Evolutionary conservation across 2,329 filamentous ascomycete species (phyloP).

Genomic region (Ophiostoma perfectum): DNA sequence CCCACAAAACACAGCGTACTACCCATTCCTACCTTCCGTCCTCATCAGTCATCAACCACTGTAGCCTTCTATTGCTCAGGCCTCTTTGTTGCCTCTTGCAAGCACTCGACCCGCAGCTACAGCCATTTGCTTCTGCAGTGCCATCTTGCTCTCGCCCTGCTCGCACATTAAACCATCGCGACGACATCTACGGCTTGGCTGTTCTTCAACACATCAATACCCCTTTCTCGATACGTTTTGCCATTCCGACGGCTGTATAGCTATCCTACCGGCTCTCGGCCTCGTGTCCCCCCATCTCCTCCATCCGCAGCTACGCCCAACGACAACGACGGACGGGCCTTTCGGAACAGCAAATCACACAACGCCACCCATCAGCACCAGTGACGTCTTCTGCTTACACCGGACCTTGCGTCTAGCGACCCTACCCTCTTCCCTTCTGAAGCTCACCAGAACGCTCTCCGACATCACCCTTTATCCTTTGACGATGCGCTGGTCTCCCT

Average conservation of each 20-base stretch:
- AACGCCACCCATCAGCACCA: neutral
- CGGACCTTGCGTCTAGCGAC: neutral
- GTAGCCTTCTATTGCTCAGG: neutral
- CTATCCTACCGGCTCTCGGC: neutral
- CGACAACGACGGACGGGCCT: neutral
- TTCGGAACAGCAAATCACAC: conserved; percentile 7
- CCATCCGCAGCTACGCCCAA: neutral
- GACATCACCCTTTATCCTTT: neutral
- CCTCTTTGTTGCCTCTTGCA: neutral
- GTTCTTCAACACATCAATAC: neutral
- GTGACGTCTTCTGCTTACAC: neutral
- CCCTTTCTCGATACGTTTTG: neutral
- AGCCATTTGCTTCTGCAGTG: neutral
- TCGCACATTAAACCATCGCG: neutral
- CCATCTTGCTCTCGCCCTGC: neutral
- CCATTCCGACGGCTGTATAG: neutral
- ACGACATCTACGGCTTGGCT: neutral
- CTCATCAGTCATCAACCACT: neutral
- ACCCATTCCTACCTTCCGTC: neutral
- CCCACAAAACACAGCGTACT: neutral
- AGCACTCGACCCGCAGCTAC: neutral
- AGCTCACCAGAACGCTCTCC: neutral
- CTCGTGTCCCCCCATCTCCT: neutral
- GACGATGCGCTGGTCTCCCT: conserved; percentile 3
- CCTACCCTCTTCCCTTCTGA: neutral